These are phyloP conservation scores for Wallacemonas rigidus DNA, from an alignment of 208 protist species.

Conservation along the genomic window DNA sequence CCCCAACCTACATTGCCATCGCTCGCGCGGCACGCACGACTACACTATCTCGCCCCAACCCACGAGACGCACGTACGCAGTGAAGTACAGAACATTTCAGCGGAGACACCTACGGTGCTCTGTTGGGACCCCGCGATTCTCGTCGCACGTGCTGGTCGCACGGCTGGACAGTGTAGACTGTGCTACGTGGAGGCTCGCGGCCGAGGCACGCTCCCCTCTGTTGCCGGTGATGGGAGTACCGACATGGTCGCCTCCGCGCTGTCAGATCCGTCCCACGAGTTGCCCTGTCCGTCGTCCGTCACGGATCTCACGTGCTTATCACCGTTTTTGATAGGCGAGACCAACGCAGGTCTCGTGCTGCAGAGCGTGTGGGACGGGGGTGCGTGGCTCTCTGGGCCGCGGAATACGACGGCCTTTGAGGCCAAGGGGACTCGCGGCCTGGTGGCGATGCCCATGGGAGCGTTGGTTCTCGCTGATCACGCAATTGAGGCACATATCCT, in stretches of 20 bases:
- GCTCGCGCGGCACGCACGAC: not conserved
- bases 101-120: not conserved
- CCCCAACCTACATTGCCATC: not conserved
- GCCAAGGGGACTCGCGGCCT: constrained; percentile 9
- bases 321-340: constrained; percentile 26
- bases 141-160: not conserved
- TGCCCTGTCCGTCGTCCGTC: constrained; percentile 19
- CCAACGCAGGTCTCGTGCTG: constrained; percentile 9
- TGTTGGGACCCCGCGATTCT: not conserved
- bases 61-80: not conserved
- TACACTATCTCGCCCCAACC: constrained; percentile 6
- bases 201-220: no score
- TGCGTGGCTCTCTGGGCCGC: constrained; percentile 11
- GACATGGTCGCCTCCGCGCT: not conserved
- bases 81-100: no score
- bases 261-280: not conserved
- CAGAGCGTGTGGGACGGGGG: constrained; percentile 10
- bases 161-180: not conserved
- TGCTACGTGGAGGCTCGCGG: not conserved
- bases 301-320: constrained; percentile 22
- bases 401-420: constrained; percentile 23
- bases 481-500: constrained; percentile 18
- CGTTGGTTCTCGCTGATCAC: constrained; percentile 23
- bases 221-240: not conserved
- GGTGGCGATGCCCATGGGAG: constrained; percentile 17